Conservation (phyloP, 768 basidiomycete species). For the Ephemerocybe angulata region DNA sequence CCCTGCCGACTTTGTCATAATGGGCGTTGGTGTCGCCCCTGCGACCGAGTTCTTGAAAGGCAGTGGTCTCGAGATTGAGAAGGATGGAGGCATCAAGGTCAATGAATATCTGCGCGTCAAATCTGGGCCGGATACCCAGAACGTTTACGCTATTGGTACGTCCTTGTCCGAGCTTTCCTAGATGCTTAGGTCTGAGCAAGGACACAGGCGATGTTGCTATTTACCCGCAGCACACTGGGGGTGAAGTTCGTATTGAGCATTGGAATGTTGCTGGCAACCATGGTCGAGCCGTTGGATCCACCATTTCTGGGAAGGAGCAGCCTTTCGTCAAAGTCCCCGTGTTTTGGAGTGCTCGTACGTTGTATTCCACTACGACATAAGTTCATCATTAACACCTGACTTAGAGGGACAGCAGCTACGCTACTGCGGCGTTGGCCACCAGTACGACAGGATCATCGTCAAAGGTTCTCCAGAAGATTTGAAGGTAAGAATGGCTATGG, state of each 20-base stretch:
- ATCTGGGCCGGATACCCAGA: slow-evolving; percentile 37
- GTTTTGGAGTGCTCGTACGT: slow-evolving; percentile 88
- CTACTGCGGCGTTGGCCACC: slow-evolving; percentile 72
- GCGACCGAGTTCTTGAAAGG: slow-evolving; percentile 76
- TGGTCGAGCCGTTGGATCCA: slow-evolving; percentile 78
- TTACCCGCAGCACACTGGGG: slow-evolving; percentile 62
- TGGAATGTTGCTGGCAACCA: slow-evolving; percentile 92
- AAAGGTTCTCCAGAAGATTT: slow-evolving; percentile 71
- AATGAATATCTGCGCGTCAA: slow-evolving; percentile 68
- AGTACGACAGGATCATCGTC: slow-evolving; percentile 75
- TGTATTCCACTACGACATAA: background rate
- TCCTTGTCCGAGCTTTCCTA: background rate
- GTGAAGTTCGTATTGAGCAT: slow-evolving; percentile 70
- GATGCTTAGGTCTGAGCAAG: background rate
- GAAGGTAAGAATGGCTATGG: too few relatives aligned
- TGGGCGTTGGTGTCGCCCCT: slow-evolving; percentile 85
- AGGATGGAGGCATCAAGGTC: slow-evolving; percentile 73
- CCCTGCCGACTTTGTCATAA: slow-evolving; percentile 72
- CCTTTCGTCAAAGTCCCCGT: slow-evolving; percentile 79
- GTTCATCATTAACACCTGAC: background rate
- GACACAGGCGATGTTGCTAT: slow-evolving; percentile 78
- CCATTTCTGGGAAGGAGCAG: slow-evolving; percentile 59
- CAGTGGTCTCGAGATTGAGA: slow-evolving; percentile 67
- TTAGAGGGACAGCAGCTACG: slow-evolving; percentile 82
- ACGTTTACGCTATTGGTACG: slow-evolving; percentile 70